Evolutionary conservation across 345 rosid species (phyloP).

Genomic region (Eutrema yunnanense): DNA sequence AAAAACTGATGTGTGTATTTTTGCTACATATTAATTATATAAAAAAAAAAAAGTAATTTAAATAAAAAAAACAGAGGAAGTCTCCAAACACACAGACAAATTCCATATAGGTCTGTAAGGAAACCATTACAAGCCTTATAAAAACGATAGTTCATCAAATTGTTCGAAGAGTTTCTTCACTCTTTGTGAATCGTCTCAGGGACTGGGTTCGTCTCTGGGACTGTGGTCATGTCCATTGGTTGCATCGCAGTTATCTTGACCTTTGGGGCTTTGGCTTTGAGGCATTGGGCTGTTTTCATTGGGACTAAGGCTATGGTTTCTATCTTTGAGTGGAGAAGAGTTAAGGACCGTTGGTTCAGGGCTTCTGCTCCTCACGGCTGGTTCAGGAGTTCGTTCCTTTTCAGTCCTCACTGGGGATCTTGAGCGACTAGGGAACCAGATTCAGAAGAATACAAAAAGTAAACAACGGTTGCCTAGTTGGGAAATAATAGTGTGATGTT

Average conservation of each 20-base stretch:
- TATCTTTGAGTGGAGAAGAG: constrained; percentile 40
- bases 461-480: not conserved
- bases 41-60: not conserved
- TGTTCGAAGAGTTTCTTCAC: not conserved
- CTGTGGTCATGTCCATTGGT: constrained; percentile 41
- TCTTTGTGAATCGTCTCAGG: not conserved
- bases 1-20: not conserved
- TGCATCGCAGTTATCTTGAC: constrained; percentile 12
- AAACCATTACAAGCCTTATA: not conserved
- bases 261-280: constrained; percentile 39
- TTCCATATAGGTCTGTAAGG: not conserved
- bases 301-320: constrained; percentile 43
- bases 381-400: constrained; percentile 35
- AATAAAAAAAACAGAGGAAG: not conserved
- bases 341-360: constrained; percentile 25
- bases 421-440: constrained; percentile 43
- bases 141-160: not conserved
- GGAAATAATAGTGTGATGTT: not conserved
- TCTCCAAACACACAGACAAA: not conserved
- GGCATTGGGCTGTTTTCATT: constrained; percentile 32
- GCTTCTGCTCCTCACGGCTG: constrained; percentile 28
- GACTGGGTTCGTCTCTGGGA: constrained; percentile 22
- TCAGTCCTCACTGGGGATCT: constrained; percentile 65
- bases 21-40: not conserved
- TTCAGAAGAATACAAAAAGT: not conserved